phyloP scores from a whole-genome alignment of 768 basidiomycete species.

The Rhizopogon vinicolor region DNA sequence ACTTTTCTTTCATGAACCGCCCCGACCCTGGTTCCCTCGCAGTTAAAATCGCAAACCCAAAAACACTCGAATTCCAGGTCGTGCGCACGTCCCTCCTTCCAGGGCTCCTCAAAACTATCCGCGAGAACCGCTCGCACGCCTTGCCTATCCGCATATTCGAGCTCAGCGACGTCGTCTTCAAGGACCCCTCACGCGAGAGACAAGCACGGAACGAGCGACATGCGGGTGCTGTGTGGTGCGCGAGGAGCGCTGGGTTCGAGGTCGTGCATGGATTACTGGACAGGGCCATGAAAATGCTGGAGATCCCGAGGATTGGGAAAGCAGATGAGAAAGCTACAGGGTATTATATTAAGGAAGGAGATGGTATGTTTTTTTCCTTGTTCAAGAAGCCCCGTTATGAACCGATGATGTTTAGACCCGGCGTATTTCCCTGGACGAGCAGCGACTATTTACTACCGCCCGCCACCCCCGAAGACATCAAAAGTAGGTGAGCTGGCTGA shows the following conservation, averaged over 20 bases:
- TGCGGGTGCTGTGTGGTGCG: slow-evolving; percentile 92
- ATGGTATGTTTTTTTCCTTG: slow-evolving; percentile 50
- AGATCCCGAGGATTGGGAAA: slow-evolving; percentile 73
- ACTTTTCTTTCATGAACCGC: slow-evolving; percentile 91
- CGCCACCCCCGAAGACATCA: slow-evolving; percentile 20
- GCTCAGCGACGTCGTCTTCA: slow-evolving; percentile 88
- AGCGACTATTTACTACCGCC: slow-evolving; percentile 86
- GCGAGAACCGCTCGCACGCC: slow-evolving; percentile 92
- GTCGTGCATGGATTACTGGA: slow-evolving; percentile 93
- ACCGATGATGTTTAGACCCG: slow-evolving; percentile 53
- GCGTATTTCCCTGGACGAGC: slow-evolving; percentile 96
- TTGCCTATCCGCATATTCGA: slow-evolving; percentile 95
- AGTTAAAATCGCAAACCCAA: slow-evolving; percentile 93
- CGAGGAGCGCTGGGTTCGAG: slow-evolving; percentile 96
- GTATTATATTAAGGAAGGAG: slow-evolving; percentile 87
- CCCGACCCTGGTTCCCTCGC: slow-evolving; percentile 76
- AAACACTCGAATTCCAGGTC: slow-evolving; percentile 96
- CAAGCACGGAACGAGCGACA: slow-evolving; percentile 86
- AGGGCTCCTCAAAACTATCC: slow-evolving; percentile 92
- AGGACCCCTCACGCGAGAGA: slow-evolving; percentile 72
- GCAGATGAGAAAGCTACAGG: slow-evolving; percentile 61
- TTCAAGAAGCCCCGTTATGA: background rate
- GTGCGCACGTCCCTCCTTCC: slow-evolving; percentile 95
- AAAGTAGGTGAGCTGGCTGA: slow-evolving; percentile 25
- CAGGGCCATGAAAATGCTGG: slow-evolving; percentile 93